A percentile compares a stretch with the other conserved stretches of the same genome.
Evolutionary conservation across 1,284 basidiomycete genomes (phyloP).

Genomic region (Ustilago cynodontis): DNA sequence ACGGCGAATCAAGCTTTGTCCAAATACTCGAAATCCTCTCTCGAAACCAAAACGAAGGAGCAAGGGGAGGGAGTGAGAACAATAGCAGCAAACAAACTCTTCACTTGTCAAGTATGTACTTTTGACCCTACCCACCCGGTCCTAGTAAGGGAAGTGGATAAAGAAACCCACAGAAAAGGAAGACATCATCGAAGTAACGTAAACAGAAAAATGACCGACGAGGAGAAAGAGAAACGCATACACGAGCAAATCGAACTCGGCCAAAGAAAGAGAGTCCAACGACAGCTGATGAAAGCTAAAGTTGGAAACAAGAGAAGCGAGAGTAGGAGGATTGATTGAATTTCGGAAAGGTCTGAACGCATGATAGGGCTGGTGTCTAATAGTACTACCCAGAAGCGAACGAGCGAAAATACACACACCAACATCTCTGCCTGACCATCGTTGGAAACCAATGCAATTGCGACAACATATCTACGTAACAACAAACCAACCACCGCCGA

Average conservation of each 20-base stretch:
- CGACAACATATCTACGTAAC: not conserved
- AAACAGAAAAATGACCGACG: slow-evolving; percentile 16
- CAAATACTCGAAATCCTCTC: slow-evolving; percentile 73
- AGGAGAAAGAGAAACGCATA: slow-evolving; percentile 20
- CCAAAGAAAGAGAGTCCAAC: not conserved
- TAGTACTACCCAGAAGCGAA: slow-evolving; percentile 27
- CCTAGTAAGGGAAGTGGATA: slow-evolving; percentile 79
- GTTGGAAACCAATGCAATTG: not conserved
- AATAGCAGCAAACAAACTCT: slow-evolving; percentile 43
- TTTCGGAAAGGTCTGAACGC: not conserved
- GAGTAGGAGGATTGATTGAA: not conserved
- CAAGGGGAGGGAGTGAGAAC: slow-evolving; percentile 22
- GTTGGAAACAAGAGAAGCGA: not conserved
- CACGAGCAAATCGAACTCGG: slow-evolving; percentile 6
- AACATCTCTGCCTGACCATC: not conserved
- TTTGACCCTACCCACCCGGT: slow-evolving; percentile 76
- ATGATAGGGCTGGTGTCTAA: not conserved
- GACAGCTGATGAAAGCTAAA: not conserved
- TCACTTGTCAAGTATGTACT: slow-evolving; percentile 80
- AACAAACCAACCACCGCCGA: not conserved
- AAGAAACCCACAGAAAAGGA: slow-evolving; percentile 74
- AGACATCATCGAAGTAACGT: slow-evolving; percentile 33
- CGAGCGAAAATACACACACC: slow-evolving; percentile 11
- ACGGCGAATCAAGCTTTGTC: slow-evolving; percentile 70
- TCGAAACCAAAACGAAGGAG: slow-evolving; percentile 39